These are phyloP conservation scores for Pseudogymnoascus sp. DNA, from an alignment of 2,329 filamentous ascomycete species.

Conservation along the genomic window DNA sequence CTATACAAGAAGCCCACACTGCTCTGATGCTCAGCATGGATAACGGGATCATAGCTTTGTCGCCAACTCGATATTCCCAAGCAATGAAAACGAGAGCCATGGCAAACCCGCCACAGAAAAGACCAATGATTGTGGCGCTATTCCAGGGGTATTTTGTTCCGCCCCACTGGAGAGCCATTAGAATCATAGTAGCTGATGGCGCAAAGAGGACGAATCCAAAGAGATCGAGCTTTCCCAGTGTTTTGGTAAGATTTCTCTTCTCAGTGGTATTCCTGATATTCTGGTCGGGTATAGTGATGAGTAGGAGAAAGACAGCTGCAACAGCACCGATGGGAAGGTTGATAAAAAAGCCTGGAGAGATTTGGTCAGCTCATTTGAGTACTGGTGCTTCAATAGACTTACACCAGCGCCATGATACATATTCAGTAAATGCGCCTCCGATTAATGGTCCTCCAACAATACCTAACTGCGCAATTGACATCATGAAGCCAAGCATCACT, in stretches of 20 bases:
- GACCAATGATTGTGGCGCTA: conserved; percentile 23
- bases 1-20: conserved; percentile 18
- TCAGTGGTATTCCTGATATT: conserved; percentile 9
- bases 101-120: conserved; percentile 22
- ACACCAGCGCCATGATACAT: conserved; percentile 18
- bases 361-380: neutral
- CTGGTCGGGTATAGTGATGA: conserved; percentile 30
- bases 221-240: conserved; percentile 26
- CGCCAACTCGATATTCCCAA: conserved; percentile 24
- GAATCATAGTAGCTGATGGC: conserved; percentile 27
- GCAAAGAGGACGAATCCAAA: conserved; percentile 30
- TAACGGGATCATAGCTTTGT: conserved; percentile 25
- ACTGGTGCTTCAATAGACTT: neutral
- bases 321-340: conserved; percentile 35
- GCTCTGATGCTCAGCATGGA: conserved; percentile 18
- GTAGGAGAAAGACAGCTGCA: conserved; percentile 28
- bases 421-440: conserved; percentile 15
- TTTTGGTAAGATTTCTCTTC: neutral
- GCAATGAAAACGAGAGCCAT: conserved; percentile 20
- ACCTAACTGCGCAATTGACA: conserved; percentile 11
- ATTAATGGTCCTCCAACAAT: conserved; percentile 13
- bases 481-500: conserved; percentile 8
- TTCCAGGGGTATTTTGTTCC: conserved; percentile 29
- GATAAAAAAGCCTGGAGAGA: conserved; percentile 31
- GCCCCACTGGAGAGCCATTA: conserved; percentile 32